phyloP scores from a whole-genome alignment of 2,329 filamentous ascomycete species.

The Microcyclospora tardicrescens region DNA sequence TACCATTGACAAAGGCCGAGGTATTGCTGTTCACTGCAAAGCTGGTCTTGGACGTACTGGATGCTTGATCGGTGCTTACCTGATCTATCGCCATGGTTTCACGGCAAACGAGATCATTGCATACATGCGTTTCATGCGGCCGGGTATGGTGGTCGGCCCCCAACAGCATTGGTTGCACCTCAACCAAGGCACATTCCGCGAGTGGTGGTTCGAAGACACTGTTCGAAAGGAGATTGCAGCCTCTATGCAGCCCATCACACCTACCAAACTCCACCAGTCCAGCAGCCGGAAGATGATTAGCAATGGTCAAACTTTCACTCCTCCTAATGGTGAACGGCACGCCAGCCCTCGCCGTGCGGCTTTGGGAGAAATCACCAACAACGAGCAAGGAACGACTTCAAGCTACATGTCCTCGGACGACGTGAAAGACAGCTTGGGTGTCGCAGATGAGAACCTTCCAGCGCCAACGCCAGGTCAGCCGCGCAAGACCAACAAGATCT shows the following conservation, averaged over 20 bases:
- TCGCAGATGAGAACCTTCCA: conserved; percentile 83
- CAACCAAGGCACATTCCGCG: conserved; percentile 92
- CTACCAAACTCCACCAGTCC: conserved; percentile 38
- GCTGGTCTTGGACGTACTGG: conserved; percentile 90
- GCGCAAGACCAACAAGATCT: conserved; percentile 69
- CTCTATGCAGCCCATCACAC: conserved; percentile 39
- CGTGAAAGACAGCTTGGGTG: conserved; percentile 32
- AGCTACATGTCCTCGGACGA: conserved; percentile 14
- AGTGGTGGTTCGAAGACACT: conserved; percentile 80
- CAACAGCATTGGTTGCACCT: conserved; percentile 98
- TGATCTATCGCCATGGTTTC: conserved; percentile 95
- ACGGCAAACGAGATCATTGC: conserved; percentile 75
- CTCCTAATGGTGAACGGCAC: conserved; percentile 64
- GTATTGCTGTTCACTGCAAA: conserved; percentile 97
- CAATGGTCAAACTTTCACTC: conserved; percentile 64
- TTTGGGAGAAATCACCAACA: conserved; percentile 86
- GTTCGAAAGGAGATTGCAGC: conserved; percentile 72
- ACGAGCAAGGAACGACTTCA: conserved; percentile 44
- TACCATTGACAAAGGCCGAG: conserved; percentile 83
- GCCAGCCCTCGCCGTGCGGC: conserved; percentile 50
- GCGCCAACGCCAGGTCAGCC: conserved; percentile 93
- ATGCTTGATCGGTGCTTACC: conserved; percentile 90
- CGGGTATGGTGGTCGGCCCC: conserved; percentile 96
- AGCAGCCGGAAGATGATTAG: conserved; percentile 41
- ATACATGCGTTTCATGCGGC: conserved; percentile 98